Conservation (phyloP, 2,329 filamentous ascomycete species). For the Talaromyces verruculosus region DNA sequence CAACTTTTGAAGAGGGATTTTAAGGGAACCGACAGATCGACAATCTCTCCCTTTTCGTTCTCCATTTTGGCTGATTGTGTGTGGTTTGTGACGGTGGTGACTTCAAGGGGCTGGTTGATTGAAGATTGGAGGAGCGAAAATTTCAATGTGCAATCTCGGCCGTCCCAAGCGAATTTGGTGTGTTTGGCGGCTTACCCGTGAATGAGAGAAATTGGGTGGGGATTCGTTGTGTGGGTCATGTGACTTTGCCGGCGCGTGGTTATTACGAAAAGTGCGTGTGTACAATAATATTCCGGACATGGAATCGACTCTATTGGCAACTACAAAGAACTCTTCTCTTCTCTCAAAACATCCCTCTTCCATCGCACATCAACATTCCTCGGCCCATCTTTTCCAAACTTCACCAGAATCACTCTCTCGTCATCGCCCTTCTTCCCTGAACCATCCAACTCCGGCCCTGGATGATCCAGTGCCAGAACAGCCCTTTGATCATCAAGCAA, state of each 20-base stretch:
- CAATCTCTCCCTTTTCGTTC: slow-evolving; percentile 99
- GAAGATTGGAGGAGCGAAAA: slow-evolving; percentile 1
- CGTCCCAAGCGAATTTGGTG: slow-evolving; percentile 1
- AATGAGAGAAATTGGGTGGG: background rate
- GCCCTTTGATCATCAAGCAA: slow-evolving; percentile 48
- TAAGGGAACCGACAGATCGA: slow-evolving; percentile 79
- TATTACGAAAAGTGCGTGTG: background rate
- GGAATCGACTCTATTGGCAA: background rate
- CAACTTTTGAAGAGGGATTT: background rate
- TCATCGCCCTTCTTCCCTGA: slow-evolving; percentile 50
- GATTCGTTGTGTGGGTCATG: slow-evolving; percentile 34
- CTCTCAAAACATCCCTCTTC: slow-evolving; percentile 46
- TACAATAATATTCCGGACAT: background rate
- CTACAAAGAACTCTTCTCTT: slow-evolving; percentile 35
- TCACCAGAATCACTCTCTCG: slow-evolving; percentile 58
- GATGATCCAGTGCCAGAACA: slow-evolving; percentile 55
- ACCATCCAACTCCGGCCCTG: slow-evolving; percentile 57
- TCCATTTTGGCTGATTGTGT: slow-evolving; percentile 72
- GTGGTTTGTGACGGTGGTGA: slow-evolving; percentile 1
- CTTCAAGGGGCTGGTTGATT: slow-evolving; percentile 5
- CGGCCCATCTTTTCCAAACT: slow-evolving; percentile 58
- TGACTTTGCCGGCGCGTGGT: slow-evolving; percentile 26
- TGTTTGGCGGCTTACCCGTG: background rate
- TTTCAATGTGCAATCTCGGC: slow-evolving; percentile 4
- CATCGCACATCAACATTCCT: slow-evolving; percentile 55